Base-by-base conservation (phyloP, 2,329 filamentous ascomycete genomes). In the Cadophora gregata region DNA sequence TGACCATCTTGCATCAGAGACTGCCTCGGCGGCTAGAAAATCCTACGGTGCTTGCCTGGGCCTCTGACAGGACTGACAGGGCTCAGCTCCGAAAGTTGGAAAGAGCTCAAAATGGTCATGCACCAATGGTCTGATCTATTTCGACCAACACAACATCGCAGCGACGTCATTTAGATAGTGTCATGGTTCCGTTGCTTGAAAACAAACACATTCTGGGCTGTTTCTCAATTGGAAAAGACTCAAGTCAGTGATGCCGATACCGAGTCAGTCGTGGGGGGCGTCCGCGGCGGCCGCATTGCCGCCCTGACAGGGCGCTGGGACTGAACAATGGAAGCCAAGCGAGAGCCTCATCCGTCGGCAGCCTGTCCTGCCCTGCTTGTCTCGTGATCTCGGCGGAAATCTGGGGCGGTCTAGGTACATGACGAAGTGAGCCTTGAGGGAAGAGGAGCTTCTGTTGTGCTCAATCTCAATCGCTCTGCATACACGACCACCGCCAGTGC, bases 361-460 rank as follows among this genome's bases (percentile, higher is more conserved):
- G 25, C 56, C 21, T 14, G 25, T n/a, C n/a, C n/a, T 42, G 38
- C 55, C 25, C 29, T 14, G 38, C 24, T 42, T 58, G 38, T 48
- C 38, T 60, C 38, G 36, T 60, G 58, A 60, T 60, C 58, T 45
- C 36, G 56, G 36, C n/a, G 38, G 36, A 27, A 45, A 59, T 59
- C 24, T 59, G 24, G 21, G 36, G 25, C 38, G 36, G 56, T n/a
- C 36, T 55, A 24, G 24, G 4, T 5, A 56, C 19, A 36, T 56
- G 29, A 36, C 3, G 55, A 58, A 24, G 31, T 19, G 5, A 38
- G 55, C 8, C 38, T 21, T 19, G 38, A 48, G 38, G 12, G 8
- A 45, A 48, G 25, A 29, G 10, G 56, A 59, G 36, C 21, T 29
- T n/a, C 10, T 36, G 29, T 42, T 59, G 56, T 42, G 56, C 33